Evolutionary conservation across 805 yeast species (phyloP), one percentile per base, ranked within the genome.

Genomic region (Teunomyces atbi): DNA sequence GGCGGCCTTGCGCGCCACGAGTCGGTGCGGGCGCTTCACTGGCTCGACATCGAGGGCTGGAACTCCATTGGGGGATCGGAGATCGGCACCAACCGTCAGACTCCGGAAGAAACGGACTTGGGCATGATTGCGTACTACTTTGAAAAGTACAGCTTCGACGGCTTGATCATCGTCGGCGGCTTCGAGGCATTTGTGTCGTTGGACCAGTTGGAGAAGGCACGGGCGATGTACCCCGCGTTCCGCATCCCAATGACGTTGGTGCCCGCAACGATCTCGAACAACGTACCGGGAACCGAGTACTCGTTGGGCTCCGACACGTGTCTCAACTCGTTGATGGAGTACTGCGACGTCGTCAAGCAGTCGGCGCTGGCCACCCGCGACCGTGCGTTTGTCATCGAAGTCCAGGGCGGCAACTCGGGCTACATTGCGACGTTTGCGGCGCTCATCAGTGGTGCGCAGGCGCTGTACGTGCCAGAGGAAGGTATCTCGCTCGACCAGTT

Each of bases 201-300:
- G 56, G 82, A 87, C 58, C 87, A 90, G 72, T 78, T 94, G 54
- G 86, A 87, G 56, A 76, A 77, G 55, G 89, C 94, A 27, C 81
- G 97, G 66, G 55, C 64, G 12, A 71, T 81, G 48, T 94, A 89
- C 70, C 98, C 99, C 37, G 83, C 92, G 23, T 88, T 94, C 73
- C 82, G 92, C 67, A 90, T 94, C 54, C 99, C 99, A 52, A 84
- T 92, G 88, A 86, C 88, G 35, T 81, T 89, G 57, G 77, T 94
- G 54, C 99, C 99, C 8, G 92, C 98, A 2, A 94, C 99, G 2
- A 89, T 94, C 53, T 90, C 97, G 13, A 94, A 94, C 72, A 94
- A 94, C 58, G 98, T 94, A 42, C 99, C 99, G n/a, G 99, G 99
- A 49, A 86, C 98, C 1, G 97, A 94, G 68, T 90, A 90, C 68